phyloP scores from a whole-genome alignment of 371 early-diverging fungal species.

The Mortierella sp. region DNA sequence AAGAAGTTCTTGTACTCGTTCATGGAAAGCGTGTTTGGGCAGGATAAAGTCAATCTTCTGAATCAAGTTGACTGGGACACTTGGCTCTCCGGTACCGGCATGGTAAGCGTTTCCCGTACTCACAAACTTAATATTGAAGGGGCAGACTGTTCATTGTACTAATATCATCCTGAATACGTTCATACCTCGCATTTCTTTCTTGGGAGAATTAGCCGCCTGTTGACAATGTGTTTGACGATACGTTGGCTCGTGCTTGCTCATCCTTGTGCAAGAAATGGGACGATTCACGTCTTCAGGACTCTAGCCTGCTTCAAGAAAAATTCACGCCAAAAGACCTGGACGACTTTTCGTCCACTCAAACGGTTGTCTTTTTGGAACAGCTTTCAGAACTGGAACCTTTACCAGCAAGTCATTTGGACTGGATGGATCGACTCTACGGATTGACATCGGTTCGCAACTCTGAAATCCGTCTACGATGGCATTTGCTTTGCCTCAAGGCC shows the following conservation, averaged over 20 bases:
- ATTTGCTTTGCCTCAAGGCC: slow-evolving; percentile 81
- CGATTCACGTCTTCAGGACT: slow-evolving; percentile 59
- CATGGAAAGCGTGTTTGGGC: slow-evolving; percentile 69
- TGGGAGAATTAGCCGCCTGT: slow-evolving; percentile 83
- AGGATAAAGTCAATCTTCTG: slow-evolving; percentile 74
- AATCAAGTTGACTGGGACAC: slow-evolving; percentile 87
- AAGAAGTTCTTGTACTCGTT: slow-evolving; percentile 83
- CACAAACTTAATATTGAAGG: too few relatives aligned
- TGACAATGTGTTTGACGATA: slow-evolving; percentile 85
- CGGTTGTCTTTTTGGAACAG: slow-evolving; percentile 88
- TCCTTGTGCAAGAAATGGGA: slow-evolving; percentile 85
- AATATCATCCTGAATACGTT: neutral
- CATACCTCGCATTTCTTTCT: neutral
- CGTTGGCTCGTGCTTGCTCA: slow-evolving; percentile 84
- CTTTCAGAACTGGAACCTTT: slow-evolving; percentile 75
- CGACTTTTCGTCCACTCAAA: slow-evolving; percentile 79
- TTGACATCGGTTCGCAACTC: slow-evolving; percentile 81
- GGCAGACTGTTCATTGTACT: too few relatives aligned
- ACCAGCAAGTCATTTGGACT: slow-evolving; percentile 67
- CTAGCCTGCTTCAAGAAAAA: slow-evolving; percentile 41
- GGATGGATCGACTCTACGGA: slow-evolving; percentile 81
- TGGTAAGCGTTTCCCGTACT: slow-evolving; percentile 57
- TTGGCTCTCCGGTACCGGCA: slow-evolving; percentile 90
- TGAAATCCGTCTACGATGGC: slow-evolving; percentile 94
- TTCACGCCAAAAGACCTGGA: slow-evolving; percentile 73